Conservation (phyloP, 2,329 filamentous ascomycete species). For the Chrysoporthe puriensis region DNA sequence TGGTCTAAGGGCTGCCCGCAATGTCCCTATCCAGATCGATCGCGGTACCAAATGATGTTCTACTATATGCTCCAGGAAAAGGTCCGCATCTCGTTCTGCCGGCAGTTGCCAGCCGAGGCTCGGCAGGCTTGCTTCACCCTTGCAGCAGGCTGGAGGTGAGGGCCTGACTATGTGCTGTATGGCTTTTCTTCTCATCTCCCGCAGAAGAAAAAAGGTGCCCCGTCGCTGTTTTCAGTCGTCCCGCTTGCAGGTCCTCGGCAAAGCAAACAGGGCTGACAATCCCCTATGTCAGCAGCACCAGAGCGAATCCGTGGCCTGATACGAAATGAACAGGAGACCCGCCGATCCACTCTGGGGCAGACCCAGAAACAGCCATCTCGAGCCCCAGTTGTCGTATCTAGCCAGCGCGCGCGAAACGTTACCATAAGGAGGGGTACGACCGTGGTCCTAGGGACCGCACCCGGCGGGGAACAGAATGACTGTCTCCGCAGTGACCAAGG, state of each 20-base stretch:
- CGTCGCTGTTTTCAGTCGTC: background rate
- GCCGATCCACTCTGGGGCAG: constrained; percentile 21
- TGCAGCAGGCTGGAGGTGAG: background rate
- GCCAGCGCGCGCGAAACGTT: background rate
- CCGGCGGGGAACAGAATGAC: background rate
- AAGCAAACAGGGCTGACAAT: background rate
- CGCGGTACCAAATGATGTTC: constrained; percentile 3
- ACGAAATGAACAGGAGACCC: constrained; percentile 24
- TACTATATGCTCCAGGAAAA: background rate
- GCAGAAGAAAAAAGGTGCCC: background rate
- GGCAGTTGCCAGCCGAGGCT: constrained; percentile 12
- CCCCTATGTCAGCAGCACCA: constrained; percentile 9
- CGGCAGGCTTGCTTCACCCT: background rate
- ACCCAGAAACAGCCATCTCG: constrained; percentile 3
- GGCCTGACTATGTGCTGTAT: background rate
- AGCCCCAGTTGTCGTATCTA: background rate
- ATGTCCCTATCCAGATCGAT: constrained; percentile 17
- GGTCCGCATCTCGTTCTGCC: constrained; percentile 2
- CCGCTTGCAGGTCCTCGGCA: background rate
- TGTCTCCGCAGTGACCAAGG: constrained; percentile 10
- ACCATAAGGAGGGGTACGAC: background rate
- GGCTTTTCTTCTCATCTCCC: background rate
- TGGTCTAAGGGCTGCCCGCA: background rate
- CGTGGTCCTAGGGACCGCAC: background rate
- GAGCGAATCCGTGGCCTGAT: constrained; percentile 8